Conservation (phyloP, 345 rosid genomes). For the Adansonia digitata region DNA sequence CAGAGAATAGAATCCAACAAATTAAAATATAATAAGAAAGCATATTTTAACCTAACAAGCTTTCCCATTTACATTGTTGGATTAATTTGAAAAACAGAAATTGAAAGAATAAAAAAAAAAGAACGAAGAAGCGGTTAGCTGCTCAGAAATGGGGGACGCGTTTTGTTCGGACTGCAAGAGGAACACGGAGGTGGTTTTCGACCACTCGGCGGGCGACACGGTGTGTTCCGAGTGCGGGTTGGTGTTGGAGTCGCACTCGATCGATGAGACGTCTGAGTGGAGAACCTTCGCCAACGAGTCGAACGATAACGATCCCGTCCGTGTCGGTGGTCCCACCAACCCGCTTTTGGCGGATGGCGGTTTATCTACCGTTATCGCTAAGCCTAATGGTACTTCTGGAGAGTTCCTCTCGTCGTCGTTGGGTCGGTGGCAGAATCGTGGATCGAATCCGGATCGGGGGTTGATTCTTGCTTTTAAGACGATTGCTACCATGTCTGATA, state of each 20-base stretch:
- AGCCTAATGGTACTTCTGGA: conserved; percentile 90
- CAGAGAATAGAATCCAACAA: not conserved
- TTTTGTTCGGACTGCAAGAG: conserved; percentile 84
- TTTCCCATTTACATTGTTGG: not conserved
- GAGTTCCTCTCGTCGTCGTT: conserved; percentile 87
- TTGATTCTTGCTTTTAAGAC: conserved; percentile 84
- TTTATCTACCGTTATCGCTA: conserved; percentile 91
- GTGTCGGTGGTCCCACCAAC: conserved; percentile 95
- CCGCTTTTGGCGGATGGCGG: conserved; percentile 88
- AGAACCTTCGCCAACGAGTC: conserved; percentile 95
- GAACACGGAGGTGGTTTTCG: conserved; percentile 90
- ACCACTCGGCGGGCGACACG: conserved; percentile 97
- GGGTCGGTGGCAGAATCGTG: conserved; percentile 98
- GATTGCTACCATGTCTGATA: conserved; percentile 92
- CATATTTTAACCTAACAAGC: not conserved
- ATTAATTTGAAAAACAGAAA: not conserved
- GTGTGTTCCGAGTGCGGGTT: conserved; percentile 98
- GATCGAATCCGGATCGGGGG: conserved; percentile 91
- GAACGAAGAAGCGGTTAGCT: not conserved
- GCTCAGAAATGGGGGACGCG: conserved; percentile 59
- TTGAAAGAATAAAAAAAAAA: not conserved
- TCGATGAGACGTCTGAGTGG: conserved; percentile 99
- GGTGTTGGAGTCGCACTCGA: conserved; percentile 93
- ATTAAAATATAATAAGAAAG: not conserved
- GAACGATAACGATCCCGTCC: conserved; percentile 84